These are phyloP conservation scores for Termitomyces sp. DNA, from an alignment of 1,284 basidiomycete genomes.

Conservation along the genomic window DNA sequence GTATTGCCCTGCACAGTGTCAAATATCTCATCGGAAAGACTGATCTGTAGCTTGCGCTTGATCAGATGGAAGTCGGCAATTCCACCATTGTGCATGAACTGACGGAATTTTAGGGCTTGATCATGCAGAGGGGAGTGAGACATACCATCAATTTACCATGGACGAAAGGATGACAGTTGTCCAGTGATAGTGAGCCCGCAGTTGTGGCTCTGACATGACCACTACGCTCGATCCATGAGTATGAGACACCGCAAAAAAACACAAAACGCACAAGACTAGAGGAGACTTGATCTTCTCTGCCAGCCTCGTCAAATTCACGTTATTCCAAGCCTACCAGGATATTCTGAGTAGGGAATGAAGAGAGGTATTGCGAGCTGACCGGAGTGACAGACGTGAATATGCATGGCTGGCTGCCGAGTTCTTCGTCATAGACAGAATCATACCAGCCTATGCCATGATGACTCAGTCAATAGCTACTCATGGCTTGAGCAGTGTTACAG, in stretches of 20 bases:
- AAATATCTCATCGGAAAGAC: constrained; percentile 79
- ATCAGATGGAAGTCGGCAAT: constrained; percentile 79
- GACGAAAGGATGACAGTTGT: constrained; percentile 92
- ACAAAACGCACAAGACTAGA: constrained; percentile 73
- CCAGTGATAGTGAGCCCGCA: constrained; percentile 79
- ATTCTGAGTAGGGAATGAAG: constrained; percentile 5
- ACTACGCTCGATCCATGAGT: constrained; percentile 32
- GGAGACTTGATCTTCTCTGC: constrained; percentile 95
- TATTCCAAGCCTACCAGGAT: constrained; percentile 84
- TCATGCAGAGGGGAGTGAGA: background rate
- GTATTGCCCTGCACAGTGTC: constrained; percentile 87
- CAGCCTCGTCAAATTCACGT: constrained; percentile 81
- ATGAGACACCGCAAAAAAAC: background rate
- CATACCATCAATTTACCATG: constrained; percentile 84
- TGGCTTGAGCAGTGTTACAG: constrained; percentile 18
- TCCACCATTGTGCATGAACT: constrained; percentile 97
- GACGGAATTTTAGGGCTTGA: constrained; percentile 7
- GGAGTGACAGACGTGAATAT: constrained; percentile 97
- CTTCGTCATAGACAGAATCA: constrained; percentile 73
- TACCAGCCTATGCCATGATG: constrained; percentile 66
- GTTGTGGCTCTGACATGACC: constrained; percentile 90
- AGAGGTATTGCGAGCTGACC: constrained; percentile 35
- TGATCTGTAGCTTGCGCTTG: constrained; percentile 75
- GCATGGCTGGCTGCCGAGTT: constrained; percentile 83
- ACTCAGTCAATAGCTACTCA: background rate